Conservation (phyloP, 495 filamentous ascomycete genomes). For the Aeminium ludgeri region DNA sequence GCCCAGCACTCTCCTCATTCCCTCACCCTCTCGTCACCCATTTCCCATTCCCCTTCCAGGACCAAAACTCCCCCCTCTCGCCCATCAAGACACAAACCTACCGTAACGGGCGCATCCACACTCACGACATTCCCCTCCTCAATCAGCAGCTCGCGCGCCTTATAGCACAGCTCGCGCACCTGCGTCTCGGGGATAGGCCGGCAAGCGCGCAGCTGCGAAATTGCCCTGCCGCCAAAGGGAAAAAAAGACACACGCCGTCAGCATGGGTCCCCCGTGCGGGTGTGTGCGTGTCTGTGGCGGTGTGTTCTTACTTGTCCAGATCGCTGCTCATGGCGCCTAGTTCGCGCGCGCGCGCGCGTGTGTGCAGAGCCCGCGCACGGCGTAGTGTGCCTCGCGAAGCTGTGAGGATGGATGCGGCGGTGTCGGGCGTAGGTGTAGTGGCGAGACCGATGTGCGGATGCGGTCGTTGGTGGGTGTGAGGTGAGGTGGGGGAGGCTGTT, state of each 20-base stretch:
- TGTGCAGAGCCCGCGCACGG: too few relatives aligned
- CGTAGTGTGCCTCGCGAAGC: too few relatives aligned
- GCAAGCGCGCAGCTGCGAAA: constrained; percentile 83
- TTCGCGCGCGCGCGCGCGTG: too few relatives aligned
- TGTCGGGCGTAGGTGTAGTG: too few relatives aligned
- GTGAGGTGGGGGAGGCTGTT: too few relatives aligned
- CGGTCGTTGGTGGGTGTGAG: too few relatives aligned
- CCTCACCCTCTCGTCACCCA: too few relatives aligned
- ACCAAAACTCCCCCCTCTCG: not conserved
- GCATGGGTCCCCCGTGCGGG: not conserved
- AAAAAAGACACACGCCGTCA: not conserved
- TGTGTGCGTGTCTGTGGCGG: too few relatives aligned
- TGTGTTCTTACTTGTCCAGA: constrained; percentile 50
- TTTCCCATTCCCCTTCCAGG: too few relatives aligned
- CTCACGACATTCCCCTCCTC: constrained; percentile 97
- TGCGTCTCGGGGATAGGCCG: constrained; percentile 89
- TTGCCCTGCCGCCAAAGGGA: constrained; percentile 46
- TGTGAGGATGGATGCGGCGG: too few relatives aligned
- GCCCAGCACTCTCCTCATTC: not conserved
- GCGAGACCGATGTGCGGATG: too few relatives aligned
- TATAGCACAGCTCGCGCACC: constrained; percentile 93
- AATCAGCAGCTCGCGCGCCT: constrained; percentile 87
- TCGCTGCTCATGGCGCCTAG: constrained; percentile 58
- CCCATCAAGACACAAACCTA: constrained; percentile 21
- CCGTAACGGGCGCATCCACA: constrained; percentile 87